Base-by-base conservation (phyloP, 306 rosid genomes). In the Acmispon strigosus region DNA sequence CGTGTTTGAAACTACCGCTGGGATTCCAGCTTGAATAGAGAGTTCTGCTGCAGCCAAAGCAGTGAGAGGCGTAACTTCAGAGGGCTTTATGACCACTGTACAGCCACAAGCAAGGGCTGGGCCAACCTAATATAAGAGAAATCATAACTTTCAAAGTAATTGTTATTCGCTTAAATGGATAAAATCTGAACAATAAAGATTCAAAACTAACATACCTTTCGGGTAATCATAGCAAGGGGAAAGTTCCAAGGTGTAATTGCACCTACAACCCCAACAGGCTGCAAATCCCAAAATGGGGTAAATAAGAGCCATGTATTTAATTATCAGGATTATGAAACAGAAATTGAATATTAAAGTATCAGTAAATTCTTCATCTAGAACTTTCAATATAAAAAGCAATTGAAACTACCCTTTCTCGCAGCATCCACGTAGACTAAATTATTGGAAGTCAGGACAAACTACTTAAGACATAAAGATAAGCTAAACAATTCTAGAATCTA, bases 51-150 rank as follows among this genome's bases (percentile, higher is more conserved):
- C 95, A 73, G 99, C 99, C 62, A 94, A 86, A 76, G 99, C 99
- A 16, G 96, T 94, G 80, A 94, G 94, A 49, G 99, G 99, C 4
- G 99, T 94, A 45, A 89, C 84, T 74, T 94, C 99, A 79, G 99
- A 86, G 80, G 99, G 99, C 80, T 94, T 94, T 84, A 94, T 74
- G 60, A 94, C 90, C 61, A 86, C 96, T 22, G 99, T 94, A 78
- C 99, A 94, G 69, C 99, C 99, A 82, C 96, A 83, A 47, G 96
- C 99, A 80, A 94, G 96, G 76, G 99, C 97, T 64, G 99, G 97
- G 71, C 97, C 99, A 83, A 94, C 97, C 99, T 91, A 80, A 77
- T 45, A 60, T 34, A 74, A 73, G 73, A 76, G 48, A 76, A 55
- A 81, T 69, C 54, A 62, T 44, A 36, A 62, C 57, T 45, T 52